phyloP scores from a whole-genome alignment of 306 rosid genomes.

The Ochetophila trinervis region DNA sequence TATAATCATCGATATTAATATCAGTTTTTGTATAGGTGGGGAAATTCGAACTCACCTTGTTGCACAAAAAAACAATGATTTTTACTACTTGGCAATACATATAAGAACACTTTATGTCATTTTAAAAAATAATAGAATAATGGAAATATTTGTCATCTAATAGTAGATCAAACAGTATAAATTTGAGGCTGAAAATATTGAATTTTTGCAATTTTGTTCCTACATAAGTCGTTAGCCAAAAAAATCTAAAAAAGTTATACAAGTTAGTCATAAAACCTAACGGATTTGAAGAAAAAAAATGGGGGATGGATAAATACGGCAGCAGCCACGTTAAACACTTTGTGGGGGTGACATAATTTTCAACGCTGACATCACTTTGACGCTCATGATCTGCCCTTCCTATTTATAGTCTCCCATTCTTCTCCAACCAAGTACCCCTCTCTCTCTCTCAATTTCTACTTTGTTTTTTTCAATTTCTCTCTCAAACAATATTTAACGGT shows the following conservation, averaged over 20 bases:
- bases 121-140: too few relatives aligned
- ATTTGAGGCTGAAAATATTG: too few relatives aligned
- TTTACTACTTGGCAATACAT: too few relatives aligned
- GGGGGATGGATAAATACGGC: neutral
- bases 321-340: conserved; percentile 27
- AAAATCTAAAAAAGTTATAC: conserved; percentile 3
- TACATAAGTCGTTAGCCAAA: too few relatives aligned
- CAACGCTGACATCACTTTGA: conserved; percentile 21
- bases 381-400: neutral
- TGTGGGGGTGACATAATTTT: neutral
- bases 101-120: too few relatives aligned
- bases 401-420: conserved; percentile 33
- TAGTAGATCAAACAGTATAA: too few relatives aligned
- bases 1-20: too few relatives aligned
- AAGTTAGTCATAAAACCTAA: conserved; percentile 32
- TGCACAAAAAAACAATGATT: too few relatives aligned
- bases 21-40: too few relatives aligned
- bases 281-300: conserved; percentile 30
- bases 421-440: conserved; percentile 32
- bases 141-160: too few relatives aligned
- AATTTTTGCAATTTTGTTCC: too few relatives aligned
- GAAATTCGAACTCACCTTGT: too few relatives aligned
- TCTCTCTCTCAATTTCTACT: conserved; percentile 1
- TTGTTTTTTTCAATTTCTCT: neutral
- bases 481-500: neutral